A percentile compares a stretch with the other conserved stretches of the same genome.
Evolutionary conservation across 225 moss, liverwort and hornwort genomes (phyloP).

Genomic region (Lunularia cruciata): DNA sequence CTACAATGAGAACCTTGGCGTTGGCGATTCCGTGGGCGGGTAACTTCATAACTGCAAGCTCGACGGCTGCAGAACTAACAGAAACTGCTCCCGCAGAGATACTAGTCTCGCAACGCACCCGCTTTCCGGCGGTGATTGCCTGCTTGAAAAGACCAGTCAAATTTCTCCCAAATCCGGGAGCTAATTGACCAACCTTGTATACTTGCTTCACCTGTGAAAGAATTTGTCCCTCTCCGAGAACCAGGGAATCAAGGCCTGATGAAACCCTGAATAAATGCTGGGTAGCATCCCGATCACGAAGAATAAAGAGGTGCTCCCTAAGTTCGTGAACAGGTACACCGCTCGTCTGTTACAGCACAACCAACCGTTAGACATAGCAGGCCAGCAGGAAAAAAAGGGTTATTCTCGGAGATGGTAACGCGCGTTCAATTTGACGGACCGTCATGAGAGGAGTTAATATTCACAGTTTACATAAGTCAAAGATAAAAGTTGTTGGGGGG

Average conservation of each 20-base stretch:
- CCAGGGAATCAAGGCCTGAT: constrained; percentile 51
- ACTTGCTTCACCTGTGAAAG: constrained; percentile 83
- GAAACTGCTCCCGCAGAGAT: constrained; percentile 88
- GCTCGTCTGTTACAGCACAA: no score
- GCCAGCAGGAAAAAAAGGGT: no score
- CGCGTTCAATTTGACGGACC: no score
- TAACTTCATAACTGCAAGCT: constrained; percentile 84
- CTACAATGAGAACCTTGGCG: constrained; percentile 72
- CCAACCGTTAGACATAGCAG: no score
- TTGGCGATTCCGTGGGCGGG: constrained; percentile 54
- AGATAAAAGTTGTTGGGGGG: no score
- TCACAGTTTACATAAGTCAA: no score
- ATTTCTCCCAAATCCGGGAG: constrained; percentile 71
- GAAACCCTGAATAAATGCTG: constrained; percentile 51
- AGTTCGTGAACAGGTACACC: constrained; percentile 37
- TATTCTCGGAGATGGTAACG: no score
- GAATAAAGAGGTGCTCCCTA: constrained; percentile 49
- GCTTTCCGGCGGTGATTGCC: constrained; percentile 87
- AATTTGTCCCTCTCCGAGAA: constrained; percentile 52
- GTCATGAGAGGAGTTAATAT: no score
- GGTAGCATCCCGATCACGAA: constrained; percentile 48
- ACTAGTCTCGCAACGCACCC: constrained; percentile 86
- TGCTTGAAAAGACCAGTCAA: constrained; percentile 84
- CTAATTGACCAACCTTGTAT: constrained; percentile 77
- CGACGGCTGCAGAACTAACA: constrained; percentile 94